Base-by-base conservation (phyloP, 2,329 filamentous ascomycete genomes). In the Colletotrichum horii region DNA sequence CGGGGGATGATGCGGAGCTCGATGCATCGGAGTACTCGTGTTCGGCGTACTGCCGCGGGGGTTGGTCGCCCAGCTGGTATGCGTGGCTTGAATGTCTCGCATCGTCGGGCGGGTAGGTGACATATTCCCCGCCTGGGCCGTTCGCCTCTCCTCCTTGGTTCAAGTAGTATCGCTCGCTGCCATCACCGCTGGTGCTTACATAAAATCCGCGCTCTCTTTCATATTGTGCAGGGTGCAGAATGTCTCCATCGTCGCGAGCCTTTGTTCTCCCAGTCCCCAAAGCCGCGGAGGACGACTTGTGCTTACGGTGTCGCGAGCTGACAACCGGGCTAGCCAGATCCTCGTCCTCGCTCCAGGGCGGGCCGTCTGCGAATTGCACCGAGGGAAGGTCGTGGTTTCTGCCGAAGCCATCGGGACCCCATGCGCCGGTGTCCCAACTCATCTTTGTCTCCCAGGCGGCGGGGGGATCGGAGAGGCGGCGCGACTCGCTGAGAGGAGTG, bases 281-380 rank as follows among this genome's bases (percentile, higher is more conserved):
- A 6, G 88, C 84, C 22, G 89, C 88, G 3, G 89, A 89, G 1
- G 91, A 89, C 4, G 94, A 95, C 83, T 95, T 97, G 85, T 96
- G 94, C 84, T 97, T 98, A 81, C 94, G 94, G 83, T 98, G 96
- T 74, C 94, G 90, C 52, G 94, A 94, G 78, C 94, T 95, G 16
- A 96, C 95, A 22, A 98, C 95, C 0, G 96, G 96, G 82, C 96
- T 98, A 81, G 97, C 95, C 58, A 98, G 89, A 84, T 98, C 97
- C 80, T 98, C 96, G 81, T 98, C 96, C 85, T 98, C 96, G 84
- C 95, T 98, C 87, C 96, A 98, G 4, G 96, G 96, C 26, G 96
- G 96, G 0, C 96, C 96, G 82, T 97, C 95, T 6, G 92, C 94
- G 80, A 97, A 96, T 65, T 95, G 92, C 82, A 97, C 96, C 24